Percentiles rank a stretch among this genome's conserved stretches.
phyloP scores from a whole-genome alignment of 176 grass and related monocot genomes.

The Hsuehochloa calcarea region DNA sequence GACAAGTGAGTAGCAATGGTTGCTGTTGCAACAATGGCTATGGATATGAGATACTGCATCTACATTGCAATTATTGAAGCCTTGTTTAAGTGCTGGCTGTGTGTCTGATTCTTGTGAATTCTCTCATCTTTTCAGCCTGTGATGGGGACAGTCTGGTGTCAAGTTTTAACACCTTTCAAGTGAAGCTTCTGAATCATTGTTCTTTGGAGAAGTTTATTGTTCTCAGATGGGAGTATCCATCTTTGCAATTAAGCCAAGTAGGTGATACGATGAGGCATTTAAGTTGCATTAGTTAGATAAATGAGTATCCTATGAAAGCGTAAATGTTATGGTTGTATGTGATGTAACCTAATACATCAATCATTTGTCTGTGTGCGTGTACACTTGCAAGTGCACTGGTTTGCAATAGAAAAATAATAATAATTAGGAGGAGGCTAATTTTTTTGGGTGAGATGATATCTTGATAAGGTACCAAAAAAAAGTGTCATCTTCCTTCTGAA shows the following conservation, averaged over 20 bases:
- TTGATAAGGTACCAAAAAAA: neutral
- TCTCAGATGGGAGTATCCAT: neutral
- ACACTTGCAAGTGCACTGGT: conserved; percentile 10
- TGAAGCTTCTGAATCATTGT: conserved; percentile 15
- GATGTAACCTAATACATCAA: conserved; percentile 20
- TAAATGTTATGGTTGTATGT: conserved; percentile 20
- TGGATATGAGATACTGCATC: conserved; percentile 8
- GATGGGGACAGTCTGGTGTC: neutral
- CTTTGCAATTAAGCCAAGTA: conserved; percentile 14
- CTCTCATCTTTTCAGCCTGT: neutral
- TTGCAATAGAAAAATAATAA: conserved; percentile 4
- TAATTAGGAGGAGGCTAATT: neutral
- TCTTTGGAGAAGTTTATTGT: neutral
- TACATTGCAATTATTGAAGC: conserved; percentile 15
- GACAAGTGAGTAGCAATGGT: neutral
- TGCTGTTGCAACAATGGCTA: conserved; percentile 10
- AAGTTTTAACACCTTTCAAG: neutral
- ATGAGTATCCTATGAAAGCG: conserved; percentile 43
- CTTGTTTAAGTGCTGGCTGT: conserved; percentile 14
- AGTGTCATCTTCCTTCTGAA: neutral
- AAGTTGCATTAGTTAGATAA: conserved; percentile 17
- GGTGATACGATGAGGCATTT: conserved; percentile 18
- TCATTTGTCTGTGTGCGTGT: conserved; percentile 16
- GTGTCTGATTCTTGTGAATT: conserved; percentile 19
- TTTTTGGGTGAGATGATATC: neutral